Percentiles rank a stretch among this genome's conserved stretches.
Conservation (phyloP, 352 stramenopile species). For the Phytopythium chamaehyphon region DNA sequence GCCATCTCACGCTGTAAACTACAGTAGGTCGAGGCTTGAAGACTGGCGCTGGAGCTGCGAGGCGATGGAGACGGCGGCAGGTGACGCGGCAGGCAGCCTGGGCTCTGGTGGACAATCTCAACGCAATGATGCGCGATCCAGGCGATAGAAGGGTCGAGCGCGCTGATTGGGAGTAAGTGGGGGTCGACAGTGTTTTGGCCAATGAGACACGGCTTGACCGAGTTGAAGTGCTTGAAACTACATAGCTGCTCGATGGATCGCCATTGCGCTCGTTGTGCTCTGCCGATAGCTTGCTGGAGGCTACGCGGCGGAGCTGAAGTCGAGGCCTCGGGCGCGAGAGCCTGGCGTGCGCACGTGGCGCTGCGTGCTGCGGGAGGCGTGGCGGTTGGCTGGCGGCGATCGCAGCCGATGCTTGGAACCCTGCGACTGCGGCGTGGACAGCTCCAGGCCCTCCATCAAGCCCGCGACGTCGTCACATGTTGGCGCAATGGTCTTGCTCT, state of each 20-base stretch:
- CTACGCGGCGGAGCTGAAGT: neutral
- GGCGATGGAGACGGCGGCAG: too few species aligned
- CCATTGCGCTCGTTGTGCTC: too few species aligned
- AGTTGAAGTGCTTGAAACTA: neutral
- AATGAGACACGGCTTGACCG: neutral
- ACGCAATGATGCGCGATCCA: conserved; percentile 4
- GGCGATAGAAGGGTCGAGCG: too few species aligned
- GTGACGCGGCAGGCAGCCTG: too few species aligned
- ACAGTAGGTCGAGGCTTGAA: too few species aligned
- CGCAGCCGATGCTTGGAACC: neutral
- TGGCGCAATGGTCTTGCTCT: too few species aligned
- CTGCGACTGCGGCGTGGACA: conserved; percentile 2
- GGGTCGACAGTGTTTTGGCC: too few species aligned
- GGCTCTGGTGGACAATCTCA: too few species aligned
- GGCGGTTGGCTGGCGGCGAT: neutral
- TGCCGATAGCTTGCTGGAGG: neutral
- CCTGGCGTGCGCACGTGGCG: too few species aligned
- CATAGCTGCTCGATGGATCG: too few species aligned
- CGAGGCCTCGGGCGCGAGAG: neutral
- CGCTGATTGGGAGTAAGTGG: too few species aligned
- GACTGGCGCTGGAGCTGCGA: too few species aligned
- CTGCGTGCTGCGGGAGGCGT: neutral
- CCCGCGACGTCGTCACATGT: neutral
- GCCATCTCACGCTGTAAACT: neutral
- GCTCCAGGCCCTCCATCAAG: neutral